phyloP scores from a whole-genome alignment of 257 asterid genomes.

The Fraxinus cuspidata region DNA sequence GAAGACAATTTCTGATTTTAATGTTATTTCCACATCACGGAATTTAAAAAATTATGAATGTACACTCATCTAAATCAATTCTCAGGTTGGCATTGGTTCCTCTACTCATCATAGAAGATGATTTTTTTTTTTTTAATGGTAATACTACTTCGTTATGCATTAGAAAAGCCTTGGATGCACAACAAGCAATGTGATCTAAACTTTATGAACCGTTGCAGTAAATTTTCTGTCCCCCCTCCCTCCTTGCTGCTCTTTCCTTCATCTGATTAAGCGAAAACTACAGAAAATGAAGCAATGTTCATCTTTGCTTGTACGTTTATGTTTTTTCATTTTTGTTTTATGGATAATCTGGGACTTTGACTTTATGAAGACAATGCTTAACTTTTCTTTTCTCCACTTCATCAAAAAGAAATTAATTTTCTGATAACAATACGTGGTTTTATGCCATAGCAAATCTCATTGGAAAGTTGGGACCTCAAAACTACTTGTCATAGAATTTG shows the following conservation, averaged over 20 bases:
- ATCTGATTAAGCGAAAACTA: neutral
- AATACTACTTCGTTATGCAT: neutral
- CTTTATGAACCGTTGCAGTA: neutral
- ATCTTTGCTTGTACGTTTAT: neutral
- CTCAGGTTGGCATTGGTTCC: too few species aligned
- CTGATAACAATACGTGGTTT: neutral
- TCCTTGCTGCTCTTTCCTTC: neutral
- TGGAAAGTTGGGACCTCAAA: too few species aligned
- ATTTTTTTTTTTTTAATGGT: too few species aligned
- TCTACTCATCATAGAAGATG: too few species aligned
- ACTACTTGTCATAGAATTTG: neutral
- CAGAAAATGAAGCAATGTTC: neutral
- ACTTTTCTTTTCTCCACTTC: neutral
- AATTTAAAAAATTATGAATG: too few species aligned
- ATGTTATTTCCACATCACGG: too few species aligned
- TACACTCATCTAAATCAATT: too few species aligned
- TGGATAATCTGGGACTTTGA: neutral
- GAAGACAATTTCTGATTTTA: too few species aligned
- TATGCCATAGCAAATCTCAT: neutral
- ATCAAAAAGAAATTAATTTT: neutral
- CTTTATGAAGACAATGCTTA: neutral
- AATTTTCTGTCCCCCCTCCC: neutral
- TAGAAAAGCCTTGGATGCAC: neutral
- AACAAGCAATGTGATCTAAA: neutral
- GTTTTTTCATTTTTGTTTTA: neutral